Percentiles rank a stretch among this genome's conserved stretches.
Evolutionary conservation across 2,329 filamentous ascomycete species (phyloP).

Genomic region (Cladophialophora bantiana): DNA sequence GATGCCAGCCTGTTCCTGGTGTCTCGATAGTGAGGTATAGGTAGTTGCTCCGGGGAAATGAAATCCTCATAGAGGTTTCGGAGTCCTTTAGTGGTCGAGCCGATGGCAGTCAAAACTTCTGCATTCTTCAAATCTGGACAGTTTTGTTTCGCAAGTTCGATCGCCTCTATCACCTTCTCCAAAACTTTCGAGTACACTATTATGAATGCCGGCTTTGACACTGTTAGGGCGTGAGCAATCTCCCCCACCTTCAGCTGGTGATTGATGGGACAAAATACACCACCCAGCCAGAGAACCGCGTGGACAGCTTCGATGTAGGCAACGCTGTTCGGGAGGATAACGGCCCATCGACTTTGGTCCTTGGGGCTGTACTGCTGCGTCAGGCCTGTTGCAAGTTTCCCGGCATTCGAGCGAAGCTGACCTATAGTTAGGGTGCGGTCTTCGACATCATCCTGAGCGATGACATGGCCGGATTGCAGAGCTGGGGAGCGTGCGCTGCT

Average conservation of each 20-base stretch:
- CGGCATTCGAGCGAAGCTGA: slow-evolving; percentile 52
- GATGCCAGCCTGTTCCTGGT: slow-evolving; percentile 48
- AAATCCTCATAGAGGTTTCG: slow-evolving; percentile 44
- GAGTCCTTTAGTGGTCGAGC: slow-evolving; percentile 16
- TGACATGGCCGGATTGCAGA: slow-evolving; percentile 44
- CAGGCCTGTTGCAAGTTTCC: slow-evolving; percentile 52
- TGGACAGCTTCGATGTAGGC: slow-evolving; percentile 52
- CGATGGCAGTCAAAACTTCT: slow-evolving; percentile 47
- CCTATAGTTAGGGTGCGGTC: slow-evolving; percentile 56
- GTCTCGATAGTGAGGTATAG: slow-evolving; percentile 49
- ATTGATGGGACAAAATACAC: slow-evolving; percentile 25
- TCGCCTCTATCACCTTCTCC: slow-evolving; percentile 44
- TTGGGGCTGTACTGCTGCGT: slow-evolving; percentile 47
- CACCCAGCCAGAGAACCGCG: slow-evolving; percentile 23
- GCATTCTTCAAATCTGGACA: slow-evolving; percentile 48
- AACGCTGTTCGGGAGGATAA: slow-evolving; percentile 56
- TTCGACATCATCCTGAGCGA: slow-evolving; percentile 51
- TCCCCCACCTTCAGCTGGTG: slow-evolving; percentile 24
- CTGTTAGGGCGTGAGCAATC: slow-evolving; percentile 43
- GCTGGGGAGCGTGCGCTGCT: slow-evolving; percentile 47
- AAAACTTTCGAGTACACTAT: slow-evolving; percentile 50
- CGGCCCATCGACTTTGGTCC: slow-evolving; percentile 47
- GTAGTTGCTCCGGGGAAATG: slow-evolving; percentile 42
- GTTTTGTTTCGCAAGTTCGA: slow-evolving; percentile 44
- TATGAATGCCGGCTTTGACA: slow-evolving; percentile 53